Evolutionary conservation across 192 early-diverging fungal genomes (phyloP), one percentile per base, ranked within the genome.

Genomic region (Lunasporangiospora selenospora): DNA sequence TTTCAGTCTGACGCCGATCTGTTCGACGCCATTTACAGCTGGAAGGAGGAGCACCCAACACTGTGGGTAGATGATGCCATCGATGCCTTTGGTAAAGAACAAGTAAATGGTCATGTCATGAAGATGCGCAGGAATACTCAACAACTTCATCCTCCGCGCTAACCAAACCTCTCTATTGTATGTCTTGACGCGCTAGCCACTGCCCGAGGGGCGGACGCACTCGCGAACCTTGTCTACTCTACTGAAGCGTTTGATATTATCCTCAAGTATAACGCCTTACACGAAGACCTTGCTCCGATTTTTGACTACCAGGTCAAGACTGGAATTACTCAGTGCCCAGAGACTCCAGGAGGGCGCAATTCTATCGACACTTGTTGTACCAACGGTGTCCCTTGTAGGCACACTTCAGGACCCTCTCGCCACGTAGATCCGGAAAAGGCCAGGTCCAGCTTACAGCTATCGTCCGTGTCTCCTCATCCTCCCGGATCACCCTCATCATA

Each of bases 191-290:
- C 15, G n/a, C n/a, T 47, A 70, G 66, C 43, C 5, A 32, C 50
- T 5, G 66, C 27, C n/a, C 46, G 34, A 23, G 58, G 66, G n/a
- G 31, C 66, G 2, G 66, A 70, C 43, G 66, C 66, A 15, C n/a
- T 70, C 21, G 66, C 58, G 6, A 50, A 70, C 6, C 58, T 61
- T 2, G 58, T 70, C 0, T 70, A 70, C 33, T 70, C 66, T 13
- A 61, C 66, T 24, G 58, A 61, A 45, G 66, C 66, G n/a, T 70
- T 70, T 31, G 66, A 61, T 29, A 48, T 70, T 33, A 41, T 61
- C 34, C 34, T 70, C 12, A 70, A 70, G 34, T 61, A 70, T 27
- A 53, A 45, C 15, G 40, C 65, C 3, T 37, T 51, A 3, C 24
- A 54, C 18, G 51, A 52, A n/a, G 55, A 61, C 26, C 49, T 70